Conservation (phyloP, 306 rosid genomes). For the Abrus precatorius region DNA sequence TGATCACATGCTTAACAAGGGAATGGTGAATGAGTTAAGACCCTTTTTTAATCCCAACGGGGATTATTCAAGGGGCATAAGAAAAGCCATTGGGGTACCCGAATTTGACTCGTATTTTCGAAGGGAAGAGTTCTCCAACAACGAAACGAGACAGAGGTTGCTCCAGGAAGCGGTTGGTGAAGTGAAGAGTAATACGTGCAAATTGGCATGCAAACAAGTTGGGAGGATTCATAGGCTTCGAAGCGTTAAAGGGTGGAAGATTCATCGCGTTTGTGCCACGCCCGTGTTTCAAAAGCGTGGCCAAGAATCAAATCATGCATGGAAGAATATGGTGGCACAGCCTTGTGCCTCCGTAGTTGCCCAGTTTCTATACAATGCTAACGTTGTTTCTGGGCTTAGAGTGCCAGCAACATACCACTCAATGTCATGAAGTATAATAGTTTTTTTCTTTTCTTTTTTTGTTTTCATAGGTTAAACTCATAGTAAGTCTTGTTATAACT, state of each 20-base stretch:
- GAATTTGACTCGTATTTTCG: conserved; percentile 71
- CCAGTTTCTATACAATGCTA: conserved; percentile 50
- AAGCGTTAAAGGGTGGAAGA: conserved; percentile 62
- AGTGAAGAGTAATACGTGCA: conserved; percentile 62
- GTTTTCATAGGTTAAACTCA: too few relatives aligned
- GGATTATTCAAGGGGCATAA: conserved; percentile 64
- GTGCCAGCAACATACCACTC: conserved; percentile 24
- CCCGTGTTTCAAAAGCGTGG: conserved; percentile 57
- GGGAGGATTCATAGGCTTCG: conserved; percentile 62
- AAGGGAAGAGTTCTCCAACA: conserved; percentile 32
- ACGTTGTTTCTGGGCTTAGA: neutral
- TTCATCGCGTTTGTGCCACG: conserved; percentile 66
- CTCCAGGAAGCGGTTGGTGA: conserved; percentile 58
- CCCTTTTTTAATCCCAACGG: conserved; percentile 53
- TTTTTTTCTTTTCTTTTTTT: neutral
- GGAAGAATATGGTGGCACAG: conserved; percentile 61
- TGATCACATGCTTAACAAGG: conserved; percentile 64
- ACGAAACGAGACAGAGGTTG: conserved; percentile 30
- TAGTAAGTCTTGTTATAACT: too few relatives aligned
- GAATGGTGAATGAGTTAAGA: conserved; percentile 68
- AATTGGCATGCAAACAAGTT: conserved; percentile 63
- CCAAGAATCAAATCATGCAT: conserved; percentile 56
- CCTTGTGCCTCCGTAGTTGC: conserved; percentile 56
- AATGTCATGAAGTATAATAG: neutral
- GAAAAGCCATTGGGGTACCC: conserved; percentile 73